Evolutionary conservation across 225 moss, liverwort and hornwort species (phyloP), one percentile per base, ranked within the genome.

Genomic region (Ulota crispa): DNA sequence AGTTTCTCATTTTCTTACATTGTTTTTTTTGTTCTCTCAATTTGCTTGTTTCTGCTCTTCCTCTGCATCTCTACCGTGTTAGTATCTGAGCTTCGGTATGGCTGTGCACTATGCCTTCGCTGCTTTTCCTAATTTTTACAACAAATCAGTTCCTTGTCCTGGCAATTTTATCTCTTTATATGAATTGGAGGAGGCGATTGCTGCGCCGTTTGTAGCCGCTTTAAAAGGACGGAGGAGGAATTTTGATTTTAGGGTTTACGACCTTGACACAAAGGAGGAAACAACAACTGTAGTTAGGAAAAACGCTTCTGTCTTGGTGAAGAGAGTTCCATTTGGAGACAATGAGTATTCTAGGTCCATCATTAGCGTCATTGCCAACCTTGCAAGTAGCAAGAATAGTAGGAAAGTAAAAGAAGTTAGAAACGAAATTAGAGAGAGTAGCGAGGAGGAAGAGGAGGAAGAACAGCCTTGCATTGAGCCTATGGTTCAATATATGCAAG

Each of bases 311-410:
- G 66, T 83, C 2, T 0, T 80, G 8, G 80, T 80, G 59, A 86
- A 86, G 50, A 76, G 86, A 27, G 59, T 86, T 41, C 83, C 80
- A 9, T 83, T 86, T 2, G 77, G 77, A 61, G 80, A 77, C 6
- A 64, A 83, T 13, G 67, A 80, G 0, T 83, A 57, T 31, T 76
- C 76, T 14, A 2, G 53, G 4, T 8, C 64, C 1, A 47, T 16
- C 15, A n/a, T 8, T 0, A 64, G 23, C 5, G 37, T 37, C 37
- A 56, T 42, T 67, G 34, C 36, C 1, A 4, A 21, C 3, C 24
- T 32, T 36, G 41, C 43, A 43, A 43, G 43, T 43, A 11, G 12
- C 10, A 10, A 28, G 59, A 72, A 54, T 21, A 47, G 3, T 14
- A 24, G 57, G 37, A n/a, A 64, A 23, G 34, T 64, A 2, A 19